Base-by-base conservation (phyloP, 106 monocot genomes). In the Posidonia australis region DNA sequence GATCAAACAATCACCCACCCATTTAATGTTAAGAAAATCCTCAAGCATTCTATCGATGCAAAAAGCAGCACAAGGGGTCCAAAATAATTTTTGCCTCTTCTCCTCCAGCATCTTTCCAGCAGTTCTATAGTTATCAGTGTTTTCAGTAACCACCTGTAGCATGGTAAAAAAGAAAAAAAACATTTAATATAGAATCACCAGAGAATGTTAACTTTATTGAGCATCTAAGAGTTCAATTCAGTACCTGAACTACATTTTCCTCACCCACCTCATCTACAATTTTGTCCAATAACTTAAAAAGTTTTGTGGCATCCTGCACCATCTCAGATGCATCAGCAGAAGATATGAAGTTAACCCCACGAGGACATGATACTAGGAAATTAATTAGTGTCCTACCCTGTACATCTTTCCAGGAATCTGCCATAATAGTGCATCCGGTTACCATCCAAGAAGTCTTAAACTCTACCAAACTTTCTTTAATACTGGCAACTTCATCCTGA, bases 61-160 rank as follows among this genome's bases (percentile, higher is more conserved):
- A 66, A 74, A 66, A 28, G 57, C 71, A 66, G 69, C 77, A 72
- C 80, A 85, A 31, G 84, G 84, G 23, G 74, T 81, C 80, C 84
- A 85, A 51, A 78, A 85, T 26, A 85, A 66, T 54, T 48, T 65
- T 68, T 58, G 75, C 47, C 77, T 85, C 60, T 85, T 85, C 69
- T 85, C 80, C 69, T 85, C 78, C 29, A 81, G 74, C 72, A 85
- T 69, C 67, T 78, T 76, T 19, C 81, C 81, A 53, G 81, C 84
- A 72, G 72, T 71, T 76, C 44, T 78, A 63, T 66, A 81, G 23
- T 54, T 68, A 42, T 57, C 64, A 45, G 84, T 66, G 36, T 65
- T 70, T 65, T 80, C 67, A 42, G 84, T 78, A 19, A 85, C 59
- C 5, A 85, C 78, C 84, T 85, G 60, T n/a, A n/a, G 36, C 42